Conservation (phyloP, 1,284 basidiomycete genomes). For the Trametes polyzona region DNA sequence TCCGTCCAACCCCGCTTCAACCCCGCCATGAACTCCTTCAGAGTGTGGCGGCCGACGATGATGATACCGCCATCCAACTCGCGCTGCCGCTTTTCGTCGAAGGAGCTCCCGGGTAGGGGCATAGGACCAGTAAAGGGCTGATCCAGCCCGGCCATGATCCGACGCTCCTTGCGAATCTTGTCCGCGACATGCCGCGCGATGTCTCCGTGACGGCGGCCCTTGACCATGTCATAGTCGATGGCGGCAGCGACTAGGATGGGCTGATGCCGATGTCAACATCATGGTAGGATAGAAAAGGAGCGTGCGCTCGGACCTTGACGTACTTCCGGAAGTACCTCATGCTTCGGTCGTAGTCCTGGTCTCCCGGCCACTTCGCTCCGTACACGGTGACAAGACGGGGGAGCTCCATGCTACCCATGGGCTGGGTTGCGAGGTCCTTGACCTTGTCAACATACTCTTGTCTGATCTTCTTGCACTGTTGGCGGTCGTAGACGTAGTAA, state of each 20-base stretch:
- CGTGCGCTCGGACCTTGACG: constrained; percentile 76
- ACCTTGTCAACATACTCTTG: constrained; percentile 84
- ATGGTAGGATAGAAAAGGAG: constrained; percentile 16
- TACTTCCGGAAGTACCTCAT: constrained; percentile 93
- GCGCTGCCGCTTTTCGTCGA: constrained; percentile 58
- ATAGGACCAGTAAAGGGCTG: constrained; percentile 46
- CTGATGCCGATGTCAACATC: constrained; percentile 44
- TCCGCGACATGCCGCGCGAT: constrained; percentile 78
- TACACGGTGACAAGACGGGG: constrained; percentile 88
- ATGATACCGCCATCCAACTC: constrained; percentile 85
- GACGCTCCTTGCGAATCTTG: constrained; percentile 68
- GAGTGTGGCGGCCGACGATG: constrained; percentile 87
- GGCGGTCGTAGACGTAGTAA: constrained; percentile 85
- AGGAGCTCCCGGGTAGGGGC: constrained; percentile 60
- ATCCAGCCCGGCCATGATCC: constrained; percentile 67
- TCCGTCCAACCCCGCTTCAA: constrained; percentile 87
- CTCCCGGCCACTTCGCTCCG: constrained; percentile 90
- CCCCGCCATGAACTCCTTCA: constrained; percentile 95
- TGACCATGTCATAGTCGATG: constrained; percentile 87
- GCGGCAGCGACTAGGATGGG: constrained; percentile 94
- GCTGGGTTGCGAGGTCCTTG: constrained; percentile 71
- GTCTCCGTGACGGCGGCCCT: constrained; percentile 86
- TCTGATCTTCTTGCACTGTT: constrained; percentile 77
- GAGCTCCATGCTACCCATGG: constrained; percentile 66
- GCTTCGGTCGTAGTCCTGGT: constrained; percentile 88